Evolutionary conservation across 345 rosid species (phyloP).

Genomic region (Melastoma malabathricum): DNA sequence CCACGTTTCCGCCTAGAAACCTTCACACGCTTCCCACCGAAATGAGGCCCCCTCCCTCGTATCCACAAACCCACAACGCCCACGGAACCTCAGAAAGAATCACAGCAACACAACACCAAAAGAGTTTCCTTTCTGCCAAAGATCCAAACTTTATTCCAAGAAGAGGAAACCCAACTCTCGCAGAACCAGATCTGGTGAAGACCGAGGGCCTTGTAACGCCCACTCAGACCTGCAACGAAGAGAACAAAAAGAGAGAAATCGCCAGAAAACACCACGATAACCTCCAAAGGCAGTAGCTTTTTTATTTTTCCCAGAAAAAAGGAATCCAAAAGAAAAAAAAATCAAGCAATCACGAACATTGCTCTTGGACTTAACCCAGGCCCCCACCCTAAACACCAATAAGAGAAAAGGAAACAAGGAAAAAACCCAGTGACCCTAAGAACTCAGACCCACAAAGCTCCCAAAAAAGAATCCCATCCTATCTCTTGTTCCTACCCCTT

Average conservation of each 20-base stretch:
- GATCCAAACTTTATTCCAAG: background rate
- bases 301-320: background rate
- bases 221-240: background rate
- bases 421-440: no score
- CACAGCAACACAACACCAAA: no score
- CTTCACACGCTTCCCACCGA: background rate
- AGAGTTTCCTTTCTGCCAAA: background rate
- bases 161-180: background rate
- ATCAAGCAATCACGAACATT: no score
- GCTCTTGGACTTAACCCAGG: no score
- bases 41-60: background rate
- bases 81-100: background rate
- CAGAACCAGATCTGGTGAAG: no score
- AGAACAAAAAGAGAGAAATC: slow-evolving; percentile 4
- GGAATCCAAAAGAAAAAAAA: no score
- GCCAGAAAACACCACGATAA: background rate
- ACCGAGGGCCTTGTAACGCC: no score
- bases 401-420: no score
- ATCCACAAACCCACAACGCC: background rate
- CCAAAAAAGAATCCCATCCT: no score
- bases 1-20: background rate
- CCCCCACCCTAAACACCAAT: no score
- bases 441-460: no score
- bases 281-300: background rate
- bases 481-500: no score